Percentiles rank a stretch among this genome's conserved stretches.
phyloP scores from a whole-genome alignment of 805 yeast species.

The Ogataea ganodermae region DNA sequence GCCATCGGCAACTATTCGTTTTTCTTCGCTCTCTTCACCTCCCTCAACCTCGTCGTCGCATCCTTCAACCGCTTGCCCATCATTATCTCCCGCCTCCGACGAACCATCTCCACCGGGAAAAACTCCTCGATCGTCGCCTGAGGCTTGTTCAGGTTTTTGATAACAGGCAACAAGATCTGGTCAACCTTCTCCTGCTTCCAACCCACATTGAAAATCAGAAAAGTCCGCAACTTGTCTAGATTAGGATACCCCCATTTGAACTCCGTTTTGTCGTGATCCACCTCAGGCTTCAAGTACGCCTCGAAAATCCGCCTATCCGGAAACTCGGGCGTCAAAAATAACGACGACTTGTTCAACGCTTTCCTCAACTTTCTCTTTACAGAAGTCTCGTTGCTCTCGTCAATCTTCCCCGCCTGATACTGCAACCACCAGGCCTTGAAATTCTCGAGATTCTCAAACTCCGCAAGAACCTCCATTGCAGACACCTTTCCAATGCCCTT shows the following conservation, averaged over 20 bases:
- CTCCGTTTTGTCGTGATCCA: conserved; percentile 74
- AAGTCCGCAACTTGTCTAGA: conserved; percentile 73
- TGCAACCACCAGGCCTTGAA: conserved; percentile 61
- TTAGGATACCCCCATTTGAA: conserved; percentile 93
- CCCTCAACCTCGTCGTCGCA: conserved; percentile 53
- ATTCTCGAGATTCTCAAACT: conserved; percentile 53
- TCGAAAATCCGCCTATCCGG: conserved; percentile 70
- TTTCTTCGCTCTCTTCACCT: conserved; percentile 6
- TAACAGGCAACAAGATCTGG: conserved; percentile 82
- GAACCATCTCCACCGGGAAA: conserved; percentile 60
- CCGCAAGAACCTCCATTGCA: conserved; percentile 87
- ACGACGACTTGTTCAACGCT: conserved; percentile 53
- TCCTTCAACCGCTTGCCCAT: conserved; percentile 62
- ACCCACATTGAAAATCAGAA: conserved; percentile 67
- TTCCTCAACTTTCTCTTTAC: conserved; percentile 61
- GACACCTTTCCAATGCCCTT: conserved; percentile 93
- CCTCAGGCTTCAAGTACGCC: conserved; percentile 81
- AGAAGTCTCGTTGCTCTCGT: conserved; percentile 43
- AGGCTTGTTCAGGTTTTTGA: conserved; percentile 72
- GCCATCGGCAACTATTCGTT: too few relatives aligned
- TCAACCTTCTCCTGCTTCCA: conserved; percentile 81
- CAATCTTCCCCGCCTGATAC: conserved; percentile 43
- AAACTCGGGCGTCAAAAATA: conserved; percentile 58
- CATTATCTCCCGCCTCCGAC: conserved; percentile 46
- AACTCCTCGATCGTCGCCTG: conserved; percentile 68